Conservation (phyloP, 2,329 filamentous ascomycete genomes). For the Fragosphaeria purpurea region DNA sequence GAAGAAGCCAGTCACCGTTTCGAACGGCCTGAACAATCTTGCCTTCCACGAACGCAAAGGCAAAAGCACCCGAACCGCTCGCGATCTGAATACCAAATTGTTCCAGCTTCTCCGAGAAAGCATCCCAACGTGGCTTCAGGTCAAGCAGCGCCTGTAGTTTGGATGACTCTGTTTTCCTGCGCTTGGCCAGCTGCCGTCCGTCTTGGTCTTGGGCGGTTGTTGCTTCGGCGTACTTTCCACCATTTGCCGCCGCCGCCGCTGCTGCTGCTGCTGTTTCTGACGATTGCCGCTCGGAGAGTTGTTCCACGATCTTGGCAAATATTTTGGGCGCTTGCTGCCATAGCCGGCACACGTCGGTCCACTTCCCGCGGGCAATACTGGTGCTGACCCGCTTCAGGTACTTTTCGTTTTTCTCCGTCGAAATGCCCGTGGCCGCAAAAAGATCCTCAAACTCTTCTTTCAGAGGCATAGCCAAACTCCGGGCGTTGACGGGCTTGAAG, state of each 20-base stretch:
- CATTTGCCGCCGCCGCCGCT: constrained; percentile 25
- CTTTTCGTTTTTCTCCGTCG: constrained; percentile 73
- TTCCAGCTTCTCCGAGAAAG: constrained; percentile 63
- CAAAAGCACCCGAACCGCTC: constrained; percentile 64
- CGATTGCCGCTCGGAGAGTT: constrained; percentile 36
- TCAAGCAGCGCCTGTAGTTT: constrained; percentile 55
- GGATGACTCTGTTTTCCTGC: constrained; percentile 48
- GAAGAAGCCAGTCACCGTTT: constrained; percentile 91
- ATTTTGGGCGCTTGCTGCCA: constrained; percentile 86
- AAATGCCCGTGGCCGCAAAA: constrained; percentile 77
- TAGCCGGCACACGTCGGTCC: constrained; percentile 74
- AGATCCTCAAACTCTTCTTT: constrained; percentile 91
- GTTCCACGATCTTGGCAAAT: constrained; percentile 61
- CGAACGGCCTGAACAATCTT: constrained; percentile 93
- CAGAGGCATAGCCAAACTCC: constrained; percentile 76
- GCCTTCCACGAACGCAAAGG: constrained; percentile 92
- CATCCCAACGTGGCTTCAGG: constrained; percentile 62
- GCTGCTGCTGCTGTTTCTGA: constrained; percentile 8
- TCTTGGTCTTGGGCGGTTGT: constrained; percentile 11
- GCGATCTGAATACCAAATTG: constrained; percentile 74
- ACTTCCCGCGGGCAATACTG: constrained; percentile 70
- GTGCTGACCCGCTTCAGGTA: constrained; percentile 77
- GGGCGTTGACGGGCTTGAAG: constrained; percentile 89
- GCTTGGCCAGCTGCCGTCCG: constrained; percentile 55
- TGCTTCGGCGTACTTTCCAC: constrained; percentile 28